A percentile compares a stretch with the other conserved stretches of the same genome.
Evolutionary conservation across 305 asterid genomes (phyloP).

Genomic region (Stenogyne calaminthoides): DNA sequence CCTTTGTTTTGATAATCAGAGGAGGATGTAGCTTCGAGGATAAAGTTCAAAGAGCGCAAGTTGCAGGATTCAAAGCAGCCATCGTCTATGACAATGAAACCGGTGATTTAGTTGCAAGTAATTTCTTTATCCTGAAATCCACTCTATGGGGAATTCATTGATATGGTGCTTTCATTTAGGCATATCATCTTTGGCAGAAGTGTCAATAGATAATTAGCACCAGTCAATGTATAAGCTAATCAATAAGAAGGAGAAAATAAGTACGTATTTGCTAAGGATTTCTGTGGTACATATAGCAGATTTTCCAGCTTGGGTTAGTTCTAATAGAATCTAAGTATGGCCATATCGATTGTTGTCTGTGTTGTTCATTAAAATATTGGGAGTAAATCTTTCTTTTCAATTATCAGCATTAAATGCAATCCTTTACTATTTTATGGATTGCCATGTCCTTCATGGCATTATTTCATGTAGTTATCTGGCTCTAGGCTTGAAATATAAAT

Average conservation of each 20-base stretch:
- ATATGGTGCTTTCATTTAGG: too few species aligned
- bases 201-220: not conserved
- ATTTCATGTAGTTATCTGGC: not conserved
- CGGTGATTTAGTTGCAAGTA: slow-evolving; percentile 79
- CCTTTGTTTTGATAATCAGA: slow-evolving; percentile 67
- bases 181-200: slow-evolving; percentile 4
- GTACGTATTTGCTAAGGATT: not conserved
- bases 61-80: slow-evolving; percentile 72
- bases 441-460: not conserved
- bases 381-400: not conserved
- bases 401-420: not conserved
- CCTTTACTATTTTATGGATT: not conserved
- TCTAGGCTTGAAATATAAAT: not conserved
- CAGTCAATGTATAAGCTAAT: slow-evolving; percentile 1
- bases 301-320: not conserved
- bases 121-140: slow-evolving; percentile 28
- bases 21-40: slow-evolving; percentile 83
- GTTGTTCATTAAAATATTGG: not conserved
- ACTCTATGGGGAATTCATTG: slow-evolving; percentile 5
- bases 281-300: not conserved
- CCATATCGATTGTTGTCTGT: not conserved
- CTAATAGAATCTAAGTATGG: not conserved
- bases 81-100: slow-evolving; percentile 57
- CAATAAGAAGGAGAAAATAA: not conserved
- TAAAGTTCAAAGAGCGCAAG: slow-evolving; percentile 72